Conservation (phyloP, 768 basidiomycete genomes). For the Suillus ampliporus region DNA sequence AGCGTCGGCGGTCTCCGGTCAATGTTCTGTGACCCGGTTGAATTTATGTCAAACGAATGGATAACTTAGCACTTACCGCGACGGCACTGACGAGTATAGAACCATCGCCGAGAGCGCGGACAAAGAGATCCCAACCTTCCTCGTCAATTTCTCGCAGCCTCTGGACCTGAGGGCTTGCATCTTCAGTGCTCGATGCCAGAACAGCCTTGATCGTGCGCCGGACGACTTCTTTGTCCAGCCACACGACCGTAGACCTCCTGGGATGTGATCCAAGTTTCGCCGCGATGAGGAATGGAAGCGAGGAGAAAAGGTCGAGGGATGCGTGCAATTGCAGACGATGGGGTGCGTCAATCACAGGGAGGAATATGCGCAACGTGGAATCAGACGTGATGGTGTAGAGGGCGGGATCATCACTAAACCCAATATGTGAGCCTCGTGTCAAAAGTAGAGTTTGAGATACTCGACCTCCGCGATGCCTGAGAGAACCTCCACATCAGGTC, state of each 20-base stretch:
- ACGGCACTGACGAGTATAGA: slow-evolving; percentile 77
- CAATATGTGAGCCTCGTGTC: slow-evolving; percentile 10
- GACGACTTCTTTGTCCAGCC: slow-evolving; percentile 70
- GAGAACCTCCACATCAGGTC: slow-evolving; percentile 76
- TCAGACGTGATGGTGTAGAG: slow-evolving; percentile 87
- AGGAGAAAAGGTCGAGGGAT: slow-evolving; percentile 73
- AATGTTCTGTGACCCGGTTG: slow-evolving; percentile 64
- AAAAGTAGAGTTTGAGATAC: slow-evolving; percentile 30
- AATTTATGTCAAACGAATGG: slow-evolving; percentile 10
- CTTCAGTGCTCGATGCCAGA: slow-evolving; percentile 34
- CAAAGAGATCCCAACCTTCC: slow-evolving; percentile 81
- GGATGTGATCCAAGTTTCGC: slow-evolving; percentile 32
- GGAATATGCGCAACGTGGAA: slow-evolving; percentile 81
- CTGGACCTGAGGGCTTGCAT: slow-evolving; percentile 30
- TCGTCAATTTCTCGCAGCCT: slow-evolving; percentile 67
- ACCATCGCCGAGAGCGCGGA: slow-evolving; percentile 73
- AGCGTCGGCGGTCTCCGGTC: slow-evolving; percentile 88
- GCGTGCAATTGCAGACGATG: slow-evolving; percentile 85
- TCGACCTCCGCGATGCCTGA: slow-evolving; percentile 65
- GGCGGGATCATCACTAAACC: slow-evolving; percentile 69
- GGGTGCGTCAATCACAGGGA: slow-evolving; percentile 88
- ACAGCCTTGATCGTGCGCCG: slow-evolving; percentile 50
- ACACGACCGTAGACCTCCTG: slow-evolving; percentile 60
- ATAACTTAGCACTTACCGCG: slow-evolving; percentile 54
- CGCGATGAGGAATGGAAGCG: slow-evolving; percentile 49